These are phyloP conservation scores for Tripterygium wilfordii DNA, from an alignment of 177 flowering plant species.

Conservation along the genomic window DNA sequence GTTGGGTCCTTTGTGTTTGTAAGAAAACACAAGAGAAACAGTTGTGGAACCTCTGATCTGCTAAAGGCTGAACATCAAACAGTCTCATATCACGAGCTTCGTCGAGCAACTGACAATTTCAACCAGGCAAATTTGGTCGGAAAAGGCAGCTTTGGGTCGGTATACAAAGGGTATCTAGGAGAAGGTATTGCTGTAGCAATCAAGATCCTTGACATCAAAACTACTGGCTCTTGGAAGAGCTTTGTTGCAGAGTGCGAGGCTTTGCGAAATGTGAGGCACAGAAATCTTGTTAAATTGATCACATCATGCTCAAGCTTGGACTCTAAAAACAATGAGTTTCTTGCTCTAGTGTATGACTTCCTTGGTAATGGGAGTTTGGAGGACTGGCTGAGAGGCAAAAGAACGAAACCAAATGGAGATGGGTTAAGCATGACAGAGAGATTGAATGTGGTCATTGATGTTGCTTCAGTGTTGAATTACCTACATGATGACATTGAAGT, in stretches of 20 bases:
- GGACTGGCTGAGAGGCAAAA: constrained; percentile 27
- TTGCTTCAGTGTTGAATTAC: constrained; percentile 35
- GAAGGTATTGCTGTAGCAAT: constrained; percentile 25
- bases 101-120: constrained; percentile 29
- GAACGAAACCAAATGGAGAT: constrained; percentile 7
- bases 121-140: constrained; percentile 30
- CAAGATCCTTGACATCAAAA: constrained; percentile 27
- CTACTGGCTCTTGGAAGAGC: constrained; percentile 29
- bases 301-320: constrained; percentile 46
- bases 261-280: constrained; percentile 33
- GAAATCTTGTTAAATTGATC: constrained; percentile 42
- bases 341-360: constrained; percentile 38
- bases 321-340: constrained; percentile 24
- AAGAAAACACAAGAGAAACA: constrained; percentile 2
- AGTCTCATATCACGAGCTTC: constrained; percentile 32
- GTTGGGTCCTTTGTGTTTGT: background rate
- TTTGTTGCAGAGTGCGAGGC: constrained; percentile 47
- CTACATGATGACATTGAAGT: constrained; percentile 34
- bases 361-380: constrained; percentile 41
- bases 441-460: constrained; percentile 31
- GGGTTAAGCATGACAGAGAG: constrained; percentile 21
- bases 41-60: background rate
- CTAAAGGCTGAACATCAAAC: constrained; percentile 3
- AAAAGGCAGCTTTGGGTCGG: constrained; percentile 45
- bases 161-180: constrained; percentile 28